Conservation (phyloP, 495 filamentous ascomycete genomes). For the Hyaloscypha bicolor region DNA sequence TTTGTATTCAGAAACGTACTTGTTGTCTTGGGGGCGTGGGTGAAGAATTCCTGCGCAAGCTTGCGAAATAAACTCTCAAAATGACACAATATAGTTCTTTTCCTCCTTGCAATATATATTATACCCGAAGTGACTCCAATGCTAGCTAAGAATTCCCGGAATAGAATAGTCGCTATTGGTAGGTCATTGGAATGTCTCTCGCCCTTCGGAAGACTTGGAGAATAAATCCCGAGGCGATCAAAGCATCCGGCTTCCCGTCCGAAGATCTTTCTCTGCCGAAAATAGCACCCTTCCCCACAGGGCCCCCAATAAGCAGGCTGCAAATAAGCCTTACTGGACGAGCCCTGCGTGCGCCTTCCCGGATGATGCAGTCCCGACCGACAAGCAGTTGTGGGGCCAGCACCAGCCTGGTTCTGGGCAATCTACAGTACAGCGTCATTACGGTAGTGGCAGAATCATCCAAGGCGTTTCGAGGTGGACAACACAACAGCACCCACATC, state of each 20-base stretch:
- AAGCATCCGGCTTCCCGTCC: background rate
- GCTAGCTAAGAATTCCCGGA: no score
- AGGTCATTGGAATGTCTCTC: background rate
- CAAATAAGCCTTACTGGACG: background rate
- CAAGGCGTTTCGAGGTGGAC: constrained; percentile 1
- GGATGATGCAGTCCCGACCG: background rate
- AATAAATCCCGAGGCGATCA: background rate
- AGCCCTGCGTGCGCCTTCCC: background rate
- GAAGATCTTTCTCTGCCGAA: background rate
- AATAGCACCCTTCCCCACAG: background rate
- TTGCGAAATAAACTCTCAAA: no score
- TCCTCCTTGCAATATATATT: background rate
- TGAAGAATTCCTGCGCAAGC: no score
- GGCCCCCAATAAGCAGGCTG: background rate
- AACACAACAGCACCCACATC: background rate
- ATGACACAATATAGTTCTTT: background rate
- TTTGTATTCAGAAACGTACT: no score
- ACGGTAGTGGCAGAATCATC: background rate
- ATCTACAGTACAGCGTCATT: background rate
- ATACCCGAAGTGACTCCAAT: no score
- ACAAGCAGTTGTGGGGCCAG: background rate
- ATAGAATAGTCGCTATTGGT: background rate
- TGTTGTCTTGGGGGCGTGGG: no score
- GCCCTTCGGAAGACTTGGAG: background rate
- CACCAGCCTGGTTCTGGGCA: background rate